These are phyloP conservation scores for Fusarium temperatum DNA, from an alignment of 2,329 filamentous ascomycete genomes.

Conservation along the genomic window DNA sequence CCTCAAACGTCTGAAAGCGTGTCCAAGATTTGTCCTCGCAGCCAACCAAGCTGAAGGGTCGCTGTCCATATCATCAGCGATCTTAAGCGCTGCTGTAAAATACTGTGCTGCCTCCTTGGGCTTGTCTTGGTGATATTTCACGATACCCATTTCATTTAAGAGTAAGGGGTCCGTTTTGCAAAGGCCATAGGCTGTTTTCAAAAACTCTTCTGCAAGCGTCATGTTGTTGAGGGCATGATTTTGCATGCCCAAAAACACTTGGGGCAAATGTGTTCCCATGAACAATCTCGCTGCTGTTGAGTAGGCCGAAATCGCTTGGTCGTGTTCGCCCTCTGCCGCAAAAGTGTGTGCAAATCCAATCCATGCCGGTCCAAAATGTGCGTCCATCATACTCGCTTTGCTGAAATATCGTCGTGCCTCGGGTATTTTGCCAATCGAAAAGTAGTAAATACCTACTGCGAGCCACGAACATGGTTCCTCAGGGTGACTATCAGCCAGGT, in stretches of 20 bases:
- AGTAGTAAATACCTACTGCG: constrained; percentile 94
- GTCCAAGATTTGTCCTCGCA: constrained; percentile 87
- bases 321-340: constrained; percentile 95
- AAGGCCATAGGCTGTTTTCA: constrained; percentile 85
- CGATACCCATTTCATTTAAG: constrained; percentile 94
- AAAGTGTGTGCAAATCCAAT: constrained; percentile 99
- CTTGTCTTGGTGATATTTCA: constrained; percentile 91
- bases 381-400: constrained; percentile 96
- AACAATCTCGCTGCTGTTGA: constrained; percentile 94
- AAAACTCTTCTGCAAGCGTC: constrained; percentile 90
- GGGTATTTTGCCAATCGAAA: constrained; percentile 86
- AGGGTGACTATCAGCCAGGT: constrained; percentile 89
- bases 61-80: constrained; percentile 83
- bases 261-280: constrained; percentile 95
- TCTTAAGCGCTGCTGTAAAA: constrained; percentile 79
- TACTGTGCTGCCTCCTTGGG: constrained; percentile 78
- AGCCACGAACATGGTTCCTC: constrained; percentile 93
- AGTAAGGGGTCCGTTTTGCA: constrained; percentile 88
- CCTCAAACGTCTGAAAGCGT: constrained; percentile 80
- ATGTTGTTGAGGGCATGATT: constrained; percentile 97
- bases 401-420: constrained; percentile 96
- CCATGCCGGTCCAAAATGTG: constrained; percentile 97
- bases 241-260: constrained; percentile 97
- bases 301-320: constrained; percentile 97
- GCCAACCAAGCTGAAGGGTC: constrained; percentile 85